Evolutionary conservation across 345 rosid species (phyloP).

Genomic region (Rhodamnia rubescens): DNA sequence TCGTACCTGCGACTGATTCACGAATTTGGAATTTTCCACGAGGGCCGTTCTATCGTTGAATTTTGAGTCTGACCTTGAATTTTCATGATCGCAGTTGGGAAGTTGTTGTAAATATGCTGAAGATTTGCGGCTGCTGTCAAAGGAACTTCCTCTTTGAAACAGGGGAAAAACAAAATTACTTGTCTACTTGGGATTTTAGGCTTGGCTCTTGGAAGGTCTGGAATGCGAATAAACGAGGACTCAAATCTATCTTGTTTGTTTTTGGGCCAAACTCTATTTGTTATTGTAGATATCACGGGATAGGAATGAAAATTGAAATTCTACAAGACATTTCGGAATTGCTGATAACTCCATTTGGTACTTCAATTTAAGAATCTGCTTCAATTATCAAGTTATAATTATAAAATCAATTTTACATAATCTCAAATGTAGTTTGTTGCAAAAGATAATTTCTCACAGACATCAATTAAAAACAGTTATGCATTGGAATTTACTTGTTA

Average conservation of each 20-base stretch:
- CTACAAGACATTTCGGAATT: not conserved
- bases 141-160: not conserved
- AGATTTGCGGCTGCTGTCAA: not conserved
- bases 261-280: not conserved
- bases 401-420: not conserved
- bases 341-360: not conserved
- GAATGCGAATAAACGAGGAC: not conserved
- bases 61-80: not conserved
- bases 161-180: not conserved
- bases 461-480: not conserved
- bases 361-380: not conserved
- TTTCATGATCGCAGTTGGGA: not conserved
- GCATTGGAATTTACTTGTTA: not conserved
- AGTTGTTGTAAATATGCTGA: not conserved
- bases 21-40: not conserved
- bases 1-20: not conserved
- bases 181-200: not conserved
- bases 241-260: not conserved
- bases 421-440: not conserved
- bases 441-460: not conserved
- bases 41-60: not conserved
- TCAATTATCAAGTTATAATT: not conserved
- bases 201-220: not conserved
- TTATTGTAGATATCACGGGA: not conserved
- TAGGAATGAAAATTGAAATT: not conserved